A percentile compares a stretch with the other conserved stretches of the same genome.
phyloP scores from a whole-genome alignment of 148 eudicot genomes.

The Heliosperma pusillum region DNA sequence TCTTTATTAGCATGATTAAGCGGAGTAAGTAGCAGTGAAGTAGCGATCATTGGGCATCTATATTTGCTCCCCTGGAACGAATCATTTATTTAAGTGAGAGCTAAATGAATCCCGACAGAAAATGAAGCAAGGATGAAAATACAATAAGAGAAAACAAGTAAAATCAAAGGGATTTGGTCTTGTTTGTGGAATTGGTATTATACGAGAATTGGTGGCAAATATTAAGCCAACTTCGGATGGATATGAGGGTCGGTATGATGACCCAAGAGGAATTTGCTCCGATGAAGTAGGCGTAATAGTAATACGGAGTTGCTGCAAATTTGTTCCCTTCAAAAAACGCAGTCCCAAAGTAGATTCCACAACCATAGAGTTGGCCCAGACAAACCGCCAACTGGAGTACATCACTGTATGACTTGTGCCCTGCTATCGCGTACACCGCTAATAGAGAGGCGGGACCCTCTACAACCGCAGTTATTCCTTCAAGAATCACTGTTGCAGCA shows the following conservation, averaged over 20 bases:
- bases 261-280: constrained; percentile 62
- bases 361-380: constrained; percentile 79
- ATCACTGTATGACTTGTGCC: constrained; percentile 57
- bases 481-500: constrained; percentile 61
- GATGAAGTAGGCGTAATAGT: constrained; percentile 31
- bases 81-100: no score
- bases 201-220: constrained; percentile 48
- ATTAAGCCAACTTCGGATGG: constrained; percentile 61
- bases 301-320: constrained; percentile 36
- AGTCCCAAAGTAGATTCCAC: constrained; percentile 27
- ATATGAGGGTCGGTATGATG: not conserved
- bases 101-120: no score
- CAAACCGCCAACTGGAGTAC: constrained; percentile 63
- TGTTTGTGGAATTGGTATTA: no score
- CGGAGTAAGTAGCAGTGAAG: no score
- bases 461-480: constrained; percentile 72
- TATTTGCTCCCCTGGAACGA: no score
- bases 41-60: no score
- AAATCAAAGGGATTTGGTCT: no score
- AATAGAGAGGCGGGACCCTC: constrained; percentile 81
- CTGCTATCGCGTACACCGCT: constrained; percentile 68
- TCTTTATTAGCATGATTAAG: no score
- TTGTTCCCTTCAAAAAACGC: constrained; percentile 57
- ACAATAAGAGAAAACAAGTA: no score
- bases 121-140: no score